phyloP scores from a whole-genome alignment of 2,329 filamentous ascomycete species.

The Trematosphaeria pertusa region DNA sequence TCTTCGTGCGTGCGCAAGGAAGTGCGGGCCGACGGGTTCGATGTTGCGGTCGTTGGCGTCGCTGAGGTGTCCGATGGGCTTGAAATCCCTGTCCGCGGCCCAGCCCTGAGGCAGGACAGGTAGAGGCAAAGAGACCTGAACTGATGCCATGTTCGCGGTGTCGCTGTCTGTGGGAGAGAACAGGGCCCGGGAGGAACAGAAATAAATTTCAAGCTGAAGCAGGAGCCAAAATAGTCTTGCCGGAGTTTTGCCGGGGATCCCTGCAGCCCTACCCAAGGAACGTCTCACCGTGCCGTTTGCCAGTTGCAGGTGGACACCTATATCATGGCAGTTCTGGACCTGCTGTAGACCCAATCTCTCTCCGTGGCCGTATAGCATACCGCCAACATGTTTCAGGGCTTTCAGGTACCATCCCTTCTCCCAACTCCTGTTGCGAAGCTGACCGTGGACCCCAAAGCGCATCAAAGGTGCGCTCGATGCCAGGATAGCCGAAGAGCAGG shows the following conservation, averaged over 20 bases:
- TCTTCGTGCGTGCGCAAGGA: slow-evolving; percentile 94
- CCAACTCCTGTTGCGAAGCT: slow-evolving; percentile 17
- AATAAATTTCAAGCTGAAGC: slow-evolving; percentile 13
- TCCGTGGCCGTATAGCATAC: slow-evolving; percentile 21
- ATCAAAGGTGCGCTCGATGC: slow-evolving; percentile 85
- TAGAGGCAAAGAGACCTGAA: slow-evolving; percentile 69
- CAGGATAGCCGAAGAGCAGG: slow-evolving; percentile 90
- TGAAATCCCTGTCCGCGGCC: slow-evolving; percentile 91
- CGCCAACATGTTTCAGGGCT: slow-evolving; percentile 45
- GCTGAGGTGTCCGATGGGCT: slow-evolving; percentile 78
- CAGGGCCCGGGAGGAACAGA: slow-evolving; percentile 11
- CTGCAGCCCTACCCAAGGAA: slow-evolving; percentile 11
- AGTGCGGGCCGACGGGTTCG: slow-evolving; percentile 96
- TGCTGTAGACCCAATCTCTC: slow-evolving; percentile 11
- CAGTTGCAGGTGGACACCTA: slow-evolving; percentile 27
- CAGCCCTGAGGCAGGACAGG: slow-evolving; percentile 81
- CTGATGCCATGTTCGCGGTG: slow-evolving; percentile 65
- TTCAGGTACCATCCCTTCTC: slow-evolving; percentile 28
- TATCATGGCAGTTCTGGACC: slow-evolving; percentile 18
- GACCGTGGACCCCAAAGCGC: slow-evolving; percentile 60
- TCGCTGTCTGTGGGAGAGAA: slow-evolving; percentile 14
- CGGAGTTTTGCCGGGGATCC: neutral
- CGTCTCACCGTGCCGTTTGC: slow-evolving; percentile 29
- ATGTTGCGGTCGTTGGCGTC: slow-evolving; percentile 82
- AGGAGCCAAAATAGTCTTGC: neutral